Percentiles rank a stretch among this genome's conserved stretches.
Conservation (phyloP, 192 early-diverging fungal species). For the Coemansia sp. region DNA sequence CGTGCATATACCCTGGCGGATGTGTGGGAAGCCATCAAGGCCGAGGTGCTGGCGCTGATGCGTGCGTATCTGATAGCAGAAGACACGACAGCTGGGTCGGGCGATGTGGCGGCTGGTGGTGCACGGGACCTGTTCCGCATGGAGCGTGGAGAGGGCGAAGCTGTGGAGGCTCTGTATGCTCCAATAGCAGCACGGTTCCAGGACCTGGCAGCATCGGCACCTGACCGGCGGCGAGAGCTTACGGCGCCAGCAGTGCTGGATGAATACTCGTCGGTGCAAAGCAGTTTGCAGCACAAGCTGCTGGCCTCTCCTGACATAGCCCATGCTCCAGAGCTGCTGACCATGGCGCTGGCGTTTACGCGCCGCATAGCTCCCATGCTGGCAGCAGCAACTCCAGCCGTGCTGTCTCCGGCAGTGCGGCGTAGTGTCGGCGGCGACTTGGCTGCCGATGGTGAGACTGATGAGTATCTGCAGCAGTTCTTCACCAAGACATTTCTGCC, state of each 20-base stretch:
- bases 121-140: constrained; percentile 48
- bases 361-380: constrained; percentile 34
- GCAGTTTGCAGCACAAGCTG: constrained; percentile 41
- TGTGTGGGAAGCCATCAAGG: constrained; percentile 53
- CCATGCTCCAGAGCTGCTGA: constrained; percentile 50
- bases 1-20: constrained; percentile 41
- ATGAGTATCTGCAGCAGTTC: constrained; percentile 63
- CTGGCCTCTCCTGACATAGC: constrained; percentile 50
- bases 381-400: not conserved
- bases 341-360: constrained; percentile 48
- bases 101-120: constrained; percentile 21
- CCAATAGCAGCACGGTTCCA: constrained; percentile 48
- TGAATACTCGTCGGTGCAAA: constrained; percentile 47
- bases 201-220: constrained; percentile 26
- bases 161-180: constrained; percentile 41
- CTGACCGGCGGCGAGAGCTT: constrained; percentile 30
- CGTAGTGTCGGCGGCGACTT: constrained; percentile 46
- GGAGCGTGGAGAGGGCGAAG: constrained; percentile 28
- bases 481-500: constrained; percentile 69
- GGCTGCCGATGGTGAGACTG: constrained; percentile 27
- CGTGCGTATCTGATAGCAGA: constrained; percentile 49
- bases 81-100: constrained; percentile 22
- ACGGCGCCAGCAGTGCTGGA: constrained; percentile 41
- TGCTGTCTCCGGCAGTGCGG: constrained; percentile 38
- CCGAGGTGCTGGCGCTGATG: constrained; percentile 46